Evolutionary conservation across 495 filamentous ascomycete genomes (phyloP).

Genomic region (Xylaria sp.): DNA sequence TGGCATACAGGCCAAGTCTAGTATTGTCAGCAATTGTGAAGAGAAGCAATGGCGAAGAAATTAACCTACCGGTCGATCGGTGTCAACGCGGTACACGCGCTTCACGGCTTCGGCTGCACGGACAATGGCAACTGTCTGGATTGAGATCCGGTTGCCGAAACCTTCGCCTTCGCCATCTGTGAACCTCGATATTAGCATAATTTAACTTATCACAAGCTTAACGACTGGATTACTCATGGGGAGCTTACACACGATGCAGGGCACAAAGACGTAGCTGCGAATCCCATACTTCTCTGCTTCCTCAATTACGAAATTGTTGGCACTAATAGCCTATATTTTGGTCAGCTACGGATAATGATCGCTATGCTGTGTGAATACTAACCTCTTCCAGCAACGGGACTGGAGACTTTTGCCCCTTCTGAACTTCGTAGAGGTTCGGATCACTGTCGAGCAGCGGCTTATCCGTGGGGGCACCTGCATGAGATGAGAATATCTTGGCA

Average conservation of each 20-base stretch:
- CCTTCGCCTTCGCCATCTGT: conserved; percentile 53
- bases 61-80: conserved; percentile 41
- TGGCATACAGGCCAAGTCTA: conserved; percentile 60
- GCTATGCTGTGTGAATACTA: neutral
- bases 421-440: conserved; percentile 49
- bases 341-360: neutral
- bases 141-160: conserved; percentile 57
- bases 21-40: conserved; percentile 4
- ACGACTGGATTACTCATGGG: neutral
- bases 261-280: conserved; percentile 54
- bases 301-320: conserved; percentile 50
- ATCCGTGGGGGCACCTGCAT: conserved; percentile 42
- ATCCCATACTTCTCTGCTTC: conserved; percentile 46
- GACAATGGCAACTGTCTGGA: conserved; percentile 57
- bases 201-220: neutral
- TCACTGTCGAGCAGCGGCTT: conserved; percentile 51
- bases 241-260: conserved; percentile 52
- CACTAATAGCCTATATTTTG: conserved; percentile 36
- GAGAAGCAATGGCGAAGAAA: neutral
- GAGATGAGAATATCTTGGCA: conserved; percentile 42
- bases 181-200: neutral
- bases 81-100: conserved; percentile 49
- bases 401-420: conserved; percentile 37
- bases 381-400: conserved; percentile 26
- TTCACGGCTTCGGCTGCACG: conserved; percentile 46